Percentiles rank a stretch among this genome's conserved stretches.
Evolutionary conservation across 2,329 filamentous ascomycete species (phyloP).

Genomic region (Ceratocystis ficicola): DNA sequence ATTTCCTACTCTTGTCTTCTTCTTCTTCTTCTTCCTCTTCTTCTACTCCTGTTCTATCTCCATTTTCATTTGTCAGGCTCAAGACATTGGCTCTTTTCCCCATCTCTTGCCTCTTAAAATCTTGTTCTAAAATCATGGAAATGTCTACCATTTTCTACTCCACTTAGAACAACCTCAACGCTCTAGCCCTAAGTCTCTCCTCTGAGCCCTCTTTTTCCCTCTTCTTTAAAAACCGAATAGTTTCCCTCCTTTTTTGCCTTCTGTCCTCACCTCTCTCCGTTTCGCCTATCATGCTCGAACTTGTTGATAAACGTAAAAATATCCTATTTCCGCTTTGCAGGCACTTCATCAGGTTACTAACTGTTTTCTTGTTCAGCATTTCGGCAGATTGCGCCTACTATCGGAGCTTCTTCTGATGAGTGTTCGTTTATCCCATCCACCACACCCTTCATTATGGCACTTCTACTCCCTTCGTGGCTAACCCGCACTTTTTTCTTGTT

Average conservation of each 20-base stretch:
- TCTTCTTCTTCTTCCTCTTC: not conserved
- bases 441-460: not conserved
- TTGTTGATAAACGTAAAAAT: constrained; percentile 18
- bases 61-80: no score
- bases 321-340: constrained; percentile 15
- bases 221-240: not conserved
- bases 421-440: constrained; percentile 29
- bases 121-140: not conserved
- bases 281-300: constrained; percentile 17
- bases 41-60: not conserved
- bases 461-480: not conserved
- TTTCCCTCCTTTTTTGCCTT: not conserved
- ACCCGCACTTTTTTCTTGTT: constrained; percentile 3
- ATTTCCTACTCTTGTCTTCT: not conserved
- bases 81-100: not conserved
- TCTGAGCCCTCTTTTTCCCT: not conserved
- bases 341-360: not conserved
- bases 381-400: constrained; percentile 31
- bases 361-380: constrained; percentile 31
- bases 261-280: not conserved
- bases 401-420: constrained; percentile 38
- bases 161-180: not conserved
- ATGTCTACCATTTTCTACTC: not conserved
- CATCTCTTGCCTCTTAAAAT: not conserved
- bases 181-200: not conserved